A percentile compares a stretch with the other conserved stretches of the same genome.
Evolutionary conservation across 2,329 filamentous ascomycete species (phyloP).

Genomic region (Davidsoniella eucalypti): DNA sequence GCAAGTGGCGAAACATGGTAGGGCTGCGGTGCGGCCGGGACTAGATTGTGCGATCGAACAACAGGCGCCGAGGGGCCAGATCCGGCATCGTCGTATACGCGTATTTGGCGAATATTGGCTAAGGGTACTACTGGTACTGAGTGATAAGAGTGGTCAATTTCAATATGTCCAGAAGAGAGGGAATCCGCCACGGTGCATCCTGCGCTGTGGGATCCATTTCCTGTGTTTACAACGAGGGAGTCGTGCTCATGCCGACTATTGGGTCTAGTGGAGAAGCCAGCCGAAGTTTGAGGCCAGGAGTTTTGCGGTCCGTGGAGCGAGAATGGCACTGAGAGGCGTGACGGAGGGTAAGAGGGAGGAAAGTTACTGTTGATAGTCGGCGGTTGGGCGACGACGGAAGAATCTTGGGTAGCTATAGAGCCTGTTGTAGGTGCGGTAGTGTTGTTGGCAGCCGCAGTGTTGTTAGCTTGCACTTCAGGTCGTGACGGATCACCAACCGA

Average conservation of each 20-base stretch:
- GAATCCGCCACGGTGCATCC: not conserved
- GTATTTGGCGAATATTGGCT: conserved; percentile 4
- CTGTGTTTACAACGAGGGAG: not conserved
- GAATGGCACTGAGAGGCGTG: conserved; percentile 3
- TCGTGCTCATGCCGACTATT: conserved; percentile 1
- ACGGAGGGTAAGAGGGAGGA: conserved; percentile 4
- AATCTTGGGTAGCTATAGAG: conserved; percentile 6
- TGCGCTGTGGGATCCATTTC: not conserved
- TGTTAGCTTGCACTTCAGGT: not conserved
- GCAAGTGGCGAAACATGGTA: conserved; percentile 48
- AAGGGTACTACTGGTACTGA: not conserved
- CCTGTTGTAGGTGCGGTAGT: not conserved
- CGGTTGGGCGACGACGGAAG: conserved; percentile 2
- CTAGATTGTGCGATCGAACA: conserved; percentile 56
- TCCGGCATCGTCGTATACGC: conserved; percentile 4
- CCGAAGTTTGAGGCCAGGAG: conserved; percentile 1
- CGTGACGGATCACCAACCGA: conserved; percentile 10
- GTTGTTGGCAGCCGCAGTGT: not conserved
- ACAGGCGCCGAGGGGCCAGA: conserved; percentile 37
- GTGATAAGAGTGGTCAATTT: conserved; percentile 10
- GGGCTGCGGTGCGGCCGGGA: conserved; percentile 59
- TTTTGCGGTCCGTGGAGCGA: conserved; percentile 4
- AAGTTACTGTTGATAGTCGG: conserved; percentile 11
- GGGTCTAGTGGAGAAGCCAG: conserved; percentile 3
- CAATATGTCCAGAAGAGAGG: conserved; percentile 1